A percentile compares a stretch with the other conserved stretches of the same genome.
Conservation (phyloP, 2,329 filamentous ascomycete species). For the Huntiella savannae region DNA sequence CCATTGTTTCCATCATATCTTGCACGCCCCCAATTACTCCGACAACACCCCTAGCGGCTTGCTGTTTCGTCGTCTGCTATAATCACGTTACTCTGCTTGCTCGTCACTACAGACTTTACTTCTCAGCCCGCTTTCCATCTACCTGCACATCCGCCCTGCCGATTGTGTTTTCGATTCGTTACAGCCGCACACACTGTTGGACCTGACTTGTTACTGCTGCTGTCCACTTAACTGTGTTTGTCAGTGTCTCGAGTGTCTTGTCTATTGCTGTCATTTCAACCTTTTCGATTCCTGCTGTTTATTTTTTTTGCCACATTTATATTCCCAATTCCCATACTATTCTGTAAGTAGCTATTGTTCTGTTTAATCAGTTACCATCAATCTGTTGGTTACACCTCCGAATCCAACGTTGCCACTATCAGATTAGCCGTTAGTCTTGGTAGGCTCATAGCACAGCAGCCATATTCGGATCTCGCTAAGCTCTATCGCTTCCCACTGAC, state of each 20-base stretch:
- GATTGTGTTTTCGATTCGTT: constrained; percentile 10
- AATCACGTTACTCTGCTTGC: background rate
- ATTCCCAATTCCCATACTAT: constrained; percentile 3
- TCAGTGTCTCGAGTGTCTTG: background rate
- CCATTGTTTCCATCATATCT: background rate
- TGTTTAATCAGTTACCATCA: no score
- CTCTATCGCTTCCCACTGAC: no score
- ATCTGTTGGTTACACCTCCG: no score
- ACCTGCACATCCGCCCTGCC: background rate
- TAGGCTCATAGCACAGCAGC: background rate
- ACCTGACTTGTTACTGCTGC: background rate
- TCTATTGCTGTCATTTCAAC: background rate
- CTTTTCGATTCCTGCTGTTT: constrained; percentile 1
- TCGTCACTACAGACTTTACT: background rate
- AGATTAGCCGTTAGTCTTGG: background rate
- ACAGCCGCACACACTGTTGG: constrained; percentile 1
- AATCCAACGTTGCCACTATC: background rate
- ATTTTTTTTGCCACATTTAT: constrained; percentile 2
- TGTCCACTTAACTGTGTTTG: constrained; percentile 3
- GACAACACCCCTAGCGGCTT: background rate
- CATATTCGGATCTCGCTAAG: no score
- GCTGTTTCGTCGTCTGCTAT: background rate
- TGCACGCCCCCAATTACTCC: background rate
- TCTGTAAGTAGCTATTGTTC: constrained; percentile 5
- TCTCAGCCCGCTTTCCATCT: background rate